Evolutionary conservation across 176 grass and related monocot species (phyloP).

Genomic region (Tuctoria greenei): DNA sequence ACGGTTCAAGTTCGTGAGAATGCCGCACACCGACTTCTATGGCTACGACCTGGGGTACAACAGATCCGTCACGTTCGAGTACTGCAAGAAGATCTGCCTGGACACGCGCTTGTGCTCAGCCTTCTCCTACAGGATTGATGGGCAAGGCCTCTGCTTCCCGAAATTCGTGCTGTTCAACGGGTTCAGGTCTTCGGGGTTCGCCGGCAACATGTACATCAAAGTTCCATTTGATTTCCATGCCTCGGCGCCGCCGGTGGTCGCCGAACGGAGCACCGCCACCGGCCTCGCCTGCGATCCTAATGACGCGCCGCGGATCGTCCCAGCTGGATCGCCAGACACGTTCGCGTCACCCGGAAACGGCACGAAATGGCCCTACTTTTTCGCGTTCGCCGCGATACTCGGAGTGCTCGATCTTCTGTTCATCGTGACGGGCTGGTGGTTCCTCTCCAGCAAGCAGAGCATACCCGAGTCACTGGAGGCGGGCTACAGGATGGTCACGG

Average conservation of each 20-base stretch:
- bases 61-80: not conserved
- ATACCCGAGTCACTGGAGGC: not conserved
- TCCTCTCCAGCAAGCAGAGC: slow-evolving; percentile 2
- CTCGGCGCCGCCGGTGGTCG: not conserved
- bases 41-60: slow-evolving; percentile 44
- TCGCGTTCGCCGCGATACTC: not conserved
- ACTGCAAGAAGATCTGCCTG: slow-evolving; percentile 37
- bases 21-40: slow-evolving; percentile 46
- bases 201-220: slow-evolving; percentile 50
- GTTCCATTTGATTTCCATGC: slow-evolving; percentile 24
- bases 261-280: not conserved
- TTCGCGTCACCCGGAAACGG: not conserved
- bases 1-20: slow-evolving; percentile 23
- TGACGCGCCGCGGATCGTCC: not conserved
- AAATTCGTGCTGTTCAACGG: slow-evolving; percentile 62
- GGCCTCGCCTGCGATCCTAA: slow-evolving; percentile 34
- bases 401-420: not conserved
- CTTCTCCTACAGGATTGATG: slow-evolving; percentile 44
- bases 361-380: not conserved
- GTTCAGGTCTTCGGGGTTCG: slow-evolving; percentile 41
- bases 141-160: slow-evolving; percentile 9
- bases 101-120: slow-evolving; percentile 36
- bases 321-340: not conserved
- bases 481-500: not conserved
- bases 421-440: not conserved